Conservation (phyloP, 1,139 yeast genomes). For the Sugiyamaella neomexicana region DNA sequence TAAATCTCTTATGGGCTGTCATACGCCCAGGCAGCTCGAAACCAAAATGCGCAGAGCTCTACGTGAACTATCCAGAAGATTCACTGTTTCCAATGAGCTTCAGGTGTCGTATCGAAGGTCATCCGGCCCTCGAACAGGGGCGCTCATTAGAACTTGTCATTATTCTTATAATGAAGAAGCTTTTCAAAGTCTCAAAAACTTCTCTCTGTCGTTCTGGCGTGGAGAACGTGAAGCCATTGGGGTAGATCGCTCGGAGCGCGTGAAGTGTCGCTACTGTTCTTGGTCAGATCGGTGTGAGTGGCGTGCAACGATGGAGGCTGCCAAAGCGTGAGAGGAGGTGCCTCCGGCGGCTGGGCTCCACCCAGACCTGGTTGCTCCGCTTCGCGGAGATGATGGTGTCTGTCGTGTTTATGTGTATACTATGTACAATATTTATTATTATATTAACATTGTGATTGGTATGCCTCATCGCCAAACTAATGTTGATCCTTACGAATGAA, state of each 20-base stretch:
- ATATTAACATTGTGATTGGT: conserved; percentile 1
- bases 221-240: conserved; percentile 35
- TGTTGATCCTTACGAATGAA: background rate
- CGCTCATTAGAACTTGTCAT: conserved; percentile 25
- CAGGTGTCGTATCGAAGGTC: conserved; percentile 28
- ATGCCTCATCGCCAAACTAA: background rate
- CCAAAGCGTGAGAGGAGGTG: background rate
- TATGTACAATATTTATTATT: conserved; percentile 15
- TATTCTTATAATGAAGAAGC: conserved; percentile 27
- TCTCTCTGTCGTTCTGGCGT: conserved; percentile 34
- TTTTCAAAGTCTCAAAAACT: conserved; percentile 27
- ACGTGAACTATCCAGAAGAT: background rate
- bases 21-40: background rate
- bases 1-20: background rate
- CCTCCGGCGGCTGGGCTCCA: too few species aligned
- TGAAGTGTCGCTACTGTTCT: conserved; percentile 30
- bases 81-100: conserved; percentile 20
- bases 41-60: background rate
- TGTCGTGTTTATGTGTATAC: background rate
- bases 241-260: conserved; percentile 26
- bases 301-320: conserved; percentile 21
- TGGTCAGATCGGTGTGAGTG: conserved; percentile 29
- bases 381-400: too few species aligned
- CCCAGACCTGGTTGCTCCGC: background rate
- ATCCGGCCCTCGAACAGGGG: conserved; percentile 16